A percentile compares a stretch with the other conserved stretches of the same genome.
Evolutionary conservation across 371 early-diverging fungal species (phyloP).

Genomic region (Amoeboaphelidium protococcarum): DNA sequence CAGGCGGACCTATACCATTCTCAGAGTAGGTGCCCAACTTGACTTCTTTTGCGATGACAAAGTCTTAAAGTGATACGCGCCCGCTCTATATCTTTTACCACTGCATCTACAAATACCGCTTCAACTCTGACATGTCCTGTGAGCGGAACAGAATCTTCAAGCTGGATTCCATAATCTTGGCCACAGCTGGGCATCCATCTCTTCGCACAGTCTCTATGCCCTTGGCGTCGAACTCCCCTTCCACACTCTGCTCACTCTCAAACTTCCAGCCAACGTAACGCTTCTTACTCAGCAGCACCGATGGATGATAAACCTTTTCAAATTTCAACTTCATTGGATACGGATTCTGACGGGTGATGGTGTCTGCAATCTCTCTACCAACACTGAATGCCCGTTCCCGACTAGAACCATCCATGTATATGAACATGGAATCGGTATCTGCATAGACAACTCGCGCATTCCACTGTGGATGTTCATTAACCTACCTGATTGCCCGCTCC

Average conservation of each 20-base stretch:
- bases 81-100: constrained; percentile 37
- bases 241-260: constrained; percentile 22
- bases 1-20: constrained; percentile 29
- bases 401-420: constrained; percentile 34
- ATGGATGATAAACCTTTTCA: constrained; percentile 72
- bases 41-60: constrained; percentile 62
- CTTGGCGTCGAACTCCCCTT: constrained; percentile 66
- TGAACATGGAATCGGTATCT: constrained; percentile 73
- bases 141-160: constrained; percentile 50
- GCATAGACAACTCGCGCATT: constrained; percentile 60
- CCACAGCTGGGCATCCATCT: constrained; percentile 48
- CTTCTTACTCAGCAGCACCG: constrained; percentile 61
- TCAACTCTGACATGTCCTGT: constrained; percentile 48
- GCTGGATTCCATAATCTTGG: constrained; percentile 38
- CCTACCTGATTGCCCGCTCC: constrained; percentile 36
- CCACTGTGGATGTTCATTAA: constrained; percentile 33
- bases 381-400: constrained; percentile 42
- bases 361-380: constrained; percentile 43
- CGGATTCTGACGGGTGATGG: constrained; percentile 38
- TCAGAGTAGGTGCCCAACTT: constrained; percentile 31
- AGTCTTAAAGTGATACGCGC: constrained; percentile 34
- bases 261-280: constrained; percentile 66
- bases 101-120: constrained; percentile 33
- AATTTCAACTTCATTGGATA: constrained; percentile 59
- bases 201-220: constrained; percentile 77